phyloP scores from a whole-genome alignment of 495 filamentous ascomycete species.

The Lindgomyces ingoldianus region DNA sequence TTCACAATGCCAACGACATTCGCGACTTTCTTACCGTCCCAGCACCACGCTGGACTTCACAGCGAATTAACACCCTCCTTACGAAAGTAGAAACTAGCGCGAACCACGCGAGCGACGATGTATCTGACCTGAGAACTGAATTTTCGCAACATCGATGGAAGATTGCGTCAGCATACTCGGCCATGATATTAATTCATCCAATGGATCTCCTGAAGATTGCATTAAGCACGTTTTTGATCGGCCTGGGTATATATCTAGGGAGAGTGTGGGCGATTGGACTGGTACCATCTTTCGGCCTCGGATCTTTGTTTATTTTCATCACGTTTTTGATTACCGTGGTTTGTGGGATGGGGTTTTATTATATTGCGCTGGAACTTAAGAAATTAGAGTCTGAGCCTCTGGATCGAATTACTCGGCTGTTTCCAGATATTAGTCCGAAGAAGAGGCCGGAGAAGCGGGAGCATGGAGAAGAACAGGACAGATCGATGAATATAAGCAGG shows the following conservation, averaged over 20 bases:
- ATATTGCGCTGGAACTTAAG: too few relatives aligned
- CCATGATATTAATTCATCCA: slow-evolving; percentile 17
- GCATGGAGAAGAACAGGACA: too few relatives aligned
- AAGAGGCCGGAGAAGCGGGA: too few relatives aligned
- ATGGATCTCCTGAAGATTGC: slow-evolving; percentile 13
- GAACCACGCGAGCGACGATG: neutral
- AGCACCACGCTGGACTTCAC: neutral
- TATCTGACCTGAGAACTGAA: neutral
- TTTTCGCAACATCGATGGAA: slow-evolving; percentile 8
- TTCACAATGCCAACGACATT: slow-evolving; percentile 18
- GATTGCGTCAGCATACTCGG: slow-evolving; percentile 16
- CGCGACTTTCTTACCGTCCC: slow-evolving; percentile 19
- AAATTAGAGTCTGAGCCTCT: too few relatives aligned
- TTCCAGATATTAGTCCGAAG: too few relatives aligned
- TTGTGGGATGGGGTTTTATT: too few relatives aligned
- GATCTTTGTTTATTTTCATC: slow-evolving; percentile 10
- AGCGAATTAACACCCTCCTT: too few relatives aligned
- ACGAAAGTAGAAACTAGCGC: too few relatives aligned
- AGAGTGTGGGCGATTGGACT: slow-evolving; percentile 10
- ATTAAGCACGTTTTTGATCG: slow-evolving; percentile 16
- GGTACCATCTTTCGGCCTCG: neutral
- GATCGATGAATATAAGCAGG: too few relatives aligned
- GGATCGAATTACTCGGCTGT: too few relatives aligned
- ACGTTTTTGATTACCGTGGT: too few relatives aligned
- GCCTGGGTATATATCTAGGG: slow-evolving; percentile 31